phyloP scores from a whole-genome alignment of 108 stramenopile species.

The Epithemia pelagica region DNA sequence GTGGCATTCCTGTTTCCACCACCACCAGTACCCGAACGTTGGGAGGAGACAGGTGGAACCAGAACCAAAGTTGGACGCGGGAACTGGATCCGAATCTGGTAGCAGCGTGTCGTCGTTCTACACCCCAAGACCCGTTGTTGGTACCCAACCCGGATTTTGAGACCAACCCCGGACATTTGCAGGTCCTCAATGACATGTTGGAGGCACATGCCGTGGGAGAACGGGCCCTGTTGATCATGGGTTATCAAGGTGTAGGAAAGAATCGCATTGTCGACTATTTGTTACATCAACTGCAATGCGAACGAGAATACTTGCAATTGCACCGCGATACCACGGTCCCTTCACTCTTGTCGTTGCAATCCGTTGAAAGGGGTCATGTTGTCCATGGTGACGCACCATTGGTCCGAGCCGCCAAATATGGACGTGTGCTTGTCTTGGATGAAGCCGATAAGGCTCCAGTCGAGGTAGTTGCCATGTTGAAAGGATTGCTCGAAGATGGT shows the following conservation, averaged over 20 bases:
- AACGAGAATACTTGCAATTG: conserved; percentile 90
- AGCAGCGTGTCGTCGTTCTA: conserved; percentile 20
- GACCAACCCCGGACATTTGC: conserved; percentile 36
- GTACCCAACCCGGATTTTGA: conserved; percentile 40
- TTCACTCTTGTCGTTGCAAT: conserved; percentile 51
- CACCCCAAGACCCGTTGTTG: conserved; percentile 29
- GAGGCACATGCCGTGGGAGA: conserved; percentile 53
- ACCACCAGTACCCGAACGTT: too few species aligned
- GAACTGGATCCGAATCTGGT: conserved; percentile 15
- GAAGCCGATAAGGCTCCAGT: conserved; percentile 92
- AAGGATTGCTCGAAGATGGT: conserved; percentile 84
- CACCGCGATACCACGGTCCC: conserved; percentile 87
- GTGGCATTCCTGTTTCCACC: conserved; percentile 13
- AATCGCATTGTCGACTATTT: conserved; percentile 69
- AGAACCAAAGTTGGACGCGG: too few species aligned
- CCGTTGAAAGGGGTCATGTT: conserved; percentile 63
- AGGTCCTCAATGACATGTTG: conserved; percentile 38
- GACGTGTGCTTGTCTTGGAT: conserved; percentile 77
- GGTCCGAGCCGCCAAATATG: conserved; percentile 64
- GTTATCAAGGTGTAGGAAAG: conserved; percentile 92
- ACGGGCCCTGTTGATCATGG: conserved; percentile 59
- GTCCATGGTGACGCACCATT: conserved; percentile 78
- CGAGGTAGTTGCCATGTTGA: conserved; percentile 81
- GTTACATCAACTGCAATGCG: conserved; percentile 25
- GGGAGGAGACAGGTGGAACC: not conserved